Conservation (phyloP, 108 stramenopile genomes). For the Nitzschia sp. region DNA sequence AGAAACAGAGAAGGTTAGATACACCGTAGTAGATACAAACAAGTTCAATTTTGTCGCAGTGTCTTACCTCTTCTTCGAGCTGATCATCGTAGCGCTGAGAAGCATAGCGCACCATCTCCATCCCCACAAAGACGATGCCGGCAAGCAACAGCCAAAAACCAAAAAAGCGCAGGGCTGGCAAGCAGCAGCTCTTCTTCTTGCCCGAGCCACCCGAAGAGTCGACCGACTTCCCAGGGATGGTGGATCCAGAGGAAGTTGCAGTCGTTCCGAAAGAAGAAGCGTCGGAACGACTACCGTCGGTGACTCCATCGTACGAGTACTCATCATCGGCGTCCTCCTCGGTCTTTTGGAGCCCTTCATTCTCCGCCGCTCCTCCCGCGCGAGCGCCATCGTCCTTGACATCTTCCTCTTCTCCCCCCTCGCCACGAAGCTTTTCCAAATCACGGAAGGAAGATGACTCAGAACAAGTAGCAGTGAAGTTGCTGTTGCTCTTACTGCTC, state of each 20-base stretch:
- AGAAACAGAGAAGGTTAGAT: not conserved
- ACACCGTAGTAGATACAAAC: no score
- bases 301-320: not conserved
- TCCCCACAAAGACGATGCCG: conserved; percentile 1
- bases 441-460: not conserved
- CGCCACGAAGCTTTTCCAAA: not conserved
- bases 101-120: not conserved
- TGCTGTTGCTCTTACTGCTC: not conserved
- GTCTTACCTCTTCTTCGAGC: conserved; percentile 5
- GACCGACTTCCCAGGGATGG: not conserved
- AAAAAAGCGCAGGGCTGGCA: not conserved
- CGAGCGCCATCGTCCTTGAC: not conserved
- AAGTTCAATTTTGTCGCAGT: not conserved
- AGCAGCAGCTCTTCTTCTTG: not conserved
- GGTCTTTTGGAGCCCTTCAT: not conserved
- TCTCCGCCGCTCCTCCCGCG: not conserved
- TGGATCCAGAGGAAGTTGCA: not conserved
- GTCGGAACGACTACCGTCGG: not conserved
- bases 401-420: not conserved
- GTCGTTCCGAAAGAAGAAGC: not conserved
- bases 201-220: not conserved
- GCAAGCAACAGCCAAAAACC: conserved; percentile 7
- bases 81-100: not conserved
- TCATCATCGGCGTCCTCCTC: not conserved
- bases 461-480: not conserved